Conservation (phyloP, 345 rosid species). For the Punica granatum region DNA sequence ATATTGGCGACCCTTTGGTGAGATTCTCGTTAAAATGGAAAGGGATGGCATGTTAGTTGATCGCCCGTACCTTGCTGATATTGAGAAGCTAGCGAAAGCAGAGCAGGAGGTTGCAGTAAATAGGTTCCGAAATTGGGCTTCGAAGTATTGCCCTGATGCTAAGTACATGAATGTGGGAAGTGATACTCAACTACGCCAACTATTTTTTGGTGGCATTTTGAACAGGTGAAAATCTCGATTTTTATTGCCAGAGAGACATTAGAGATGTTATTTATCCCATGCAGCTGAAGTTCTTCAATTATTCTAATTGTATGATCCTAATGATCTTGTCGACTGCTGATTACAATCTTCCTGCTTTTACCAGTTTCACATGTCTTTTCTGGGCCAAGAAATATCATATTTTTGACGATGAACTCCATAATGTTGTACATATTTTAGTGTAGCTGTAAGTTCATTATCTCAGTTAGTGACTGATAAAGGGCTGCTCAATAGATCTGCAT, state of each 20-base stretch:
- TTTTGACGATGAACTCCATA: background rate
- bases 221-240: conserved; percentile 40
- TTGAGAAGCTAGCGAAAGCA: conserved; percentile 79
- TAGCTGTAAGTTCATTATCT: background rate
- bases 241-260: background rate
- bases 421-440: background rate
- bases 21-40: conserved; percentile 86
- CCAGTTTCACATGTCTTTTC: background rate
- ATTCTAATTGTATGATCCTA: background rate
- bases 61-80: conserved; percentile 62
- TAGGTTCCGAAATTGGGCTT: conserved; percentile 85
- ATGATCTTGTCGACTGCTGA: background rate
- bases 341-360: background rate
- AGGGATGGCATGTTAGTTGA: conserved; percentile 88
- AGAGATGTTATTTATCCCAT: background rate
- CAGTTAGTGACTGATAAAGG: background rate
- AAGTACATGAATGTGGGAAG: conserved; percentile 90
- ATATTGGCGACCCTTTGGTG: conserved; percentile 81
- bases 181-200: conserved; percentile 80
- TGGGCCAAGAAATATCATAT: background rate
- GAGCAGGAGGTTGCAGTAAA: conserved; percentile 65
- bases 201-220: conserved; percentile 64
- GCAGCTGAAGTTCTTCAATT: background rate
- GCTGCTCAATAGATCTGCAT: background rate
- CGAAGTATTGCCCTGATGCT: conserved; percentile 75